Conservation (phyloP, 2,329 filamentous ascomycete genomes). For the Claviceps monticola region DNA sequence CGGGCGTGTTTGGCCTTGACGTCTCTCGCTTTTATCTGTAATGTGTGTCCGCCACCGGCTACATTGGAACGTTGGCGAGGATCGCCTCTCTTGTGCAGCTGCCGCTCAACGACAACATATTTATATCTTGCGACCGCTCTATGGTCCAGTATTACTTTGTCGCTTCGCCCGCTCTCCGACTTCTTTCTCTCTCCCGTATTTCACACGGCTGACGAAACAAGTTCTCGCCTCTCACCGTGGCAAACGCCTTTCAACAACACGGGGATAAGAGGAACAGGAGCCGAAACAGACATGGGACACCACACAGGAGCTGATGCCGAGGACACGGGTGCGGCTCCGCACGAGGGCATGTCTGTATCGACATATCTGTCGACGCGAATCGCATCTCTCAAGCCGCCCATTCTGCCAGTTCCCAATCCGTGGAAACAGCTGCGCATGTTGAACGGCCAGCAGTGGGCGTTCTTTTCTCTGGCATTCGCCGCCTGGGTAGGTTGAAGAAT, state of each 20-base stretch:
- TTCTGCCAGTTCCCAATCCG: constrained; percentile 40
- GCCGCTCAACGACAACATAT: too few species aligned
- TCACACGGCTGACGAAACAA: background rate
- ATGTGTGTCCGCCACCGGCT: too few species aligned
- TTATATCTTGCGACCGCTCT: too few species aligned
- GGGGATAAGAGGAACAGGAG: background rate
- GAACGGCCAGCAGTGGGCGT: constrained; percentile 37
- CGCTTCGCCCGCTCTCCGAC: too few species aligned
- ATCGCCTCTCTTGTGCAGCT: too few species aligned
- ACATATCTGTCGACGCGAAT: constrained; percentile 39
- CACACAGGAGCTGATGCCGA: constrained; percentile 17
- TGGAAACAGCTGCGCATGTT: constrained; percentile 34
- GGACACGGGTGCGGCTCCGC: constrained; percentile 18
- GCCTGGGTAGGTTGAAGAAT: constrained; percentile 34
- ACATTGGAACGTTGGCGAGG: too few species aligned
- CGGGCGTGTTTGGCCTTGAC: too few species aligned
- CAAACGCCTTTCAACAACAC: background rate
- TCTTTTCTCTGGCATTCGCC: constrained; percentile 39
- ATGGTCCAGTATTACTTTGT: too few species aligned
- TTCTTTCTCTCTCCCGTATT: too few species aligned
- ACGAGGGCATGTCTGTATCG: constrained; percentile 34
- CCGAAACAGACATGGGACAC: constrained; percentile 4
- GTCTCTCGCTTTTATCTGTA: too few species aligned
- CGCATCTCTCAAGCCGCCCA: constrained; percentile 41
- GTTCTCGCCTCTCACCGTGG: background rate